A percentile compares a stretch with the other conserved stretches of the same genome.
Conservation (phyloP, 208 protist genomes). For the Lotmaria passim region DNA sequence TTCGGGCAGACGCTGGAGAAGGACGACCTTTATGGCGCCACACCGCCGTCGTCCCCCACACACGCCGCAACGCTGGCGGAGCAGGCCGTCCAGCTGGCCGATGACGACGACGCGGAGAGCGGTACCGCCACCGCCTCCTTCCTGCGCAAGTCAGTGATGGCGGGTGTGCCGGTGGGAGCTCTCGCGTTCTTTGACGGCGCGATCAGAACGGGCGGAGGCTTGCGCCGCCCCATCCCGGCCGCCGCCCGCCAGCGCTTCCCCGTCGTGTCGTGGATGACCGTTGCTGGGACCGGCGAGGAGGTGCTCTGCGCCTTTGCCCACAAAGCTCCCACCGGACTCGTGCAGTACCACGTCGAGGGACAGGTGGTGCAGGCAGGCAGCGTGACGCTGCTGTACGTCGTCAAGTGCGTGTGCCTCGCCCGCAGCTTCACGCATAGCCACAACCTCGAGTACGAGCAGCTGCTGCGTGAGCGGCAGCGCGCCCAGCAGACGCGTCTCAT, state of each 20-base stretch:
- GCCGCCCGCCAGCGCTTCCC: slow-evolving; percentile 57
- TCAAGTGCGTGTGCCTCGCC: slow-evolving; percentile 73
- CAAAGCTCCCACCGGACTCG: slow-evolving; percentile 53
- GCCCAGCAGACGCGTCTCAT: slow-evolving; percentile 24
- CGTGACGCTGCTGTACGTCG: slow-evolving; percentile 66
- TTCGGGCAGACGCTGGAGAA: slow-evolving; percentile 84
- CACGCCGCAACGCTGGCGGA: neutral
- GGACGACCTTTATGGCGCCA: slow-evolving; percentile 70
- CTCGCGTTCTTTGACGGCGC: slow-evolving; percentile 71
- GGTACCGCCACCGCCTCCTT: neutral
- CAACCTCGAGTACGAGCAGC: slow-evolving; percentile 71
- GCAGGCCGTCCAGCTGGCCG: neutral
- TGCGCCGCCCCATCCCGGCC: slow-evolving; percentile 44
- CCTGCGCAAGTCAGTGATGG: neutral
- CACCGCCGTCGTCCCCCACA: neutral
- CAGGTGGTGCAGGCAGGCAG: slow-evolving; percentile 66
- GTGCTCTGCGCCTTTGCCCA: slow-evolving; percentile 79
- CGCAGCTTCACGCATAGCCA: slow-evolving; percentile 64
- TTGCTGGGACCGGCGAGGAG: slow-evolving; percentile 39
- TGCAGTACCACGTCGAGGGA: slow-evolving; percentile 83
- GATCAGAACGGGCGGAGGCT: slow-evolving; percentile 31
- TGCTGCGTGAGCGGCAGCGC: slow-evolving; percentile 42
- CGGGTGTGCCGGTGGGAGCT: neutral
- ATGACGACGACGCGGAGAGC: neutral
- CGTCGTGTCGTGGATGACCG: slow-evolving; percentile 68